A percentile compares a stretch with the other conserved stretches of the same genome.
Evolutionary conservation across 2,329 filamentous ascomycete species (phyloP).

Genomic region (Pleoardoris graminearum): DNA sequence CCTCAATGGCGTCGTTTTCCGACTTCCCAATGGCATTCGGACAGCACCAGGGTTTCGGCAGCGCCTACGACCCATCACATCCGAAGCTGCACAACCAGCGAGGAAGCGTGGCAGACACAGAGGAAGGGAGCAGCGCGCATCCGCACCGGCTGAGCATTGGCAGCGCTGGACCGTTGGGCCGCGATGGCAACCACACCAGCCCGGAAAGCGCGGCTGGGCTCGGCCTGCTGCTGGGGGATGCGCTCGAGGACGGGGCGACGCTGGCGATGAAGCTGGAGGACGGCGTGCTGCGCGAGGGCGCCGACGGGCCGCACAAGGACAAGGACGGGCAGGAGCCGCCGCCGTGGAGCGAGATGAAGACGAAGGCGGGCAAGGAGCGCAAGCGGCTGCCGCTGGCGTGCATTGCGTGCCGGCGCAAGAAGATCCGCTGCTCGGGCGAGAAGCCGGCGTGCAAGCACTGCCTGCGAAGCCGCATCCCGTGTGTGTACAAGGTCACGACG

Average conservation of each 20-base stretch:
- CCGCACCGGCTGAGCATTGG: slow-evolving; percentile 38
- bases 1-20: slow-evolving; percentile 35
- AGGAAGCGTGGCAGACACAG: slow-evolving; percentile 36
- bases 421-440: slow-evolving; percentile 96
- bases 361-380: slow-evolving; percentile 85
- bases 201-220: slow-evolving; percentile 41
- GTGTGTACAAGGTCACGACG: slow-evolving; percentile 96
- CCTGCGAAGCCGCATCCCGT: slow-evolving; percentile 86
- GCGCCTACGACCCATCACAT: slow-evolving; percentile 25
- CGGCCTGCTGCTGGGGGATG: slow-evolving; percentile 37
- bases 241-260: slow-evolving; percentile 28
- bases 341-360: slow-evolving; percentile 58
- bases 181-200: slow-evolving; percentile 40
- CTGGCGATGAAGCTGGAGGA: slow-evolving; percentile 32
- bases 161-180: slow-evolving; percentile 31
- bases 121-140: slow-evolving; percentile 39
- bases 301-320: slow-evolving; percentile 29
- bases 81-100: slow-evolving; percentile 30
- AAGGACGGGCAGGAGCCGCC: slow-evolving; percentile 44
- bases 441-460: slow-evolving; percentile 98
- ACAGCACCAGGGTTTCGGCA: slow-evolving; percentile 27
- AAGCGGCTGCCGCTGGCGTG: slow-evolving; percentile 92
- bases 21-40: slow-evolving; percentile 39
- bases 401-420: slow-evolving; percentile 94
- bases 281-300: slow-evolving; percentile 26